Conservation (phyloP, 371 early-diverging fungal species). For the Lichtheimia corymbifera region DNA sequence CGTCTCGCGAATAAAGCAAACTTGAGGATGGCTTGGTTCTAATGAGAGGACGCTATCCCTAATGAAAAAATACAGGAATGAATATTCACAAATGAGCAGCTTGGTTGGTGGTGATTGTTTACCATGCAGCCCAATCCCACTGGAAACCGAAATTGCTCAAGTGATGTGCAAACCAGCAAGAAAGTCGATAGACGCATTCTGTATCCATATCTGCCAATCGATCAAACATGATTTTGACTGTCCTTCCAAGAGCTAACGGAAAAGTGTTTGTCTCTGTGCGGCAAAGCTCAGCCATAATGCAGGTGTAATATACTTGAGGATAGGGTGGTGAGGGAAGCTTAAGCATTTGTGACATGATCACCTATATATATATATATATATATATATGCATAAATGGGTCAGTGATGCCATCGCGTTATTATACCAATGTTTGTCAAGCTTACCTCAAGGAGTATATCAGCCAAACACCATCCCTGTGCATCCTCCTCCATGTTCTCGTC, state of each 20-base stretch:
- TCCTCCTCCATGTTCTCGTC: slow-evolving; percentile 26
- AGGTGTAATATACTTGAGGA: slow-evolving; percentile 77
- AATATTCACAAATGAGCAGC: background rate
- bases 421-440: background rate
- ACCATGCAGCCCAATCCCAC: slow-evolving; percentile 93
- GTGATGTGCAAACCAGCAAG: slow-evolving; percentile 88
- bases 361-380: slow-evolving; percentile 13
- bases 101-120: slow-evolving; percentile 13
- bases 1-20: slow-evolving; percentile 79
- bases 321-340: slow-evolving; percentile 67
- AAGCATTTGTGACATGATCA: slow-evolving; percentile 69
- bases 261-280: slow-evolving; percentile 68
- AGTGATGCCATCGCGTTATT: background rate
- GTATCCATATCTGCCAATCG: slow-evolving; percentile 77
- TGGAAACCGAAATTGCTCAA: slow-evolving; percentile 90
- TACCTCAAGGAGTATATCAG: slow-evolving; percentile 46
- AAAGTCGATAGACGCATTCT: slow-evolving; percentile 81
- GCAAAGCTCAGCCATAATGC: slow-evolving; percentile 82
- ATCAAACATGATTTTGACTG: slow-evolving; percentile 61
- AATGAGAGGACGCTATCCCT: slow-evolving; percentile 50
- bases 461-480: slow-evolving; percentile 31
- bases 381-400: slow-evolving; percentile 9
- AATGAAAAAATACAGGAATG: slow-evolving; percentile 2
- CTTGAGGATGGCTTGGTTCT: slow-evolving; percentile 51
- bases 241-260: slow-evolving; percentile 65